A percentile compares a stretch with the other conserved stretches of the same genome.
These are phyloP conservation scores for Batkoa obscura DNA, from an alignment of 371 early-diverging fungal genomes.

Conservation along the genomic window DNA sequence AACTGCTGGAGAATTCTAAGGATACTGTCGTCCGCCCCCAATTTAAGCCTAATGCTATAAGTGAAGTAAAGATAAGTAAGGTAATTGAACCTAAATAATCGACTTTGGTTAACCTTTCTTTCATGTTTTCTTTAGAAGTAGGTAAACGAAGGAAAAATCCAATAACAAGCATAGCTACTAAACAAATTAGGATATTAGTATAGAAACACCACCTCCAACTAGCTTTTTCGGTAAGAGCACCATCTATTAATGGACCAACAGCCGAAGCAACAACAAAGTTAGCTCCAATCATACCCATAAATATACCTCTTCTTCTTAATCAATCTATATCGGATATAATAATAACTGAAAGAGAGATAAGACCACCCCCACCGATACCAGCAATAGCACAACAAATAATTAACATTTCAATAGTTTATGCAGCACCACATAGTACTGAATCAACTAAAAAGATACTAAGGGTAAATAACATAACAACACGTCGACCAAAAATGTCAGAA, in stretches of 20 bases:
- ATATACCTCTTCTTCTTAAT: conserved; percentile 21
- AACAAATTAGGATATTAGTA: conserved; percentile 53
- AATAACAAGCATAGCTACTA: conserved; percentile 25
- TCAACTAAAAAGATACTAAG: conserved; percentile 30
- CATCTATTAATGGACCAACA: conserved; percentile 53
- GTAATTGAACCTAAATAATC: conserved; percentile 3
- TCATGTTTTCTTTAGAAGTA: conserved; percentile 16
- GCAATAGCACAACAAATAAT: conserved; percentile 54
- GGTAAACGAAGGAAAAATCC: conserved; percentile 27
- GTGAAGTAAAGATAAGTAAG: background rate
- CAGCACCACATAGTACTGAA: conserved; percentile 31
- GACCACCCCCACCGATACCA: conserved; percentile 64
- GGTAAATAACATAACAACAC: conserved; percentile 28
- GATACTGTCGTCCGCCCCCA: conserved; percentile 28
- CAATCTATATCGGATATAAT: conserved; percentile 28
- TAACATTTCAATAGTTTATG: conserved; percentile 26
- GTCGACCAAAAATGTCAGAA: conserved; percentile 52
- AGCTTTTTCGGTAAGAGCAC: conserved; percentile 37
- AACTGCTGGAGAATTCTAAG: conserved; percentile 29
- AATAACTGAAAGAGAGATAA: conserved; percentile 41
- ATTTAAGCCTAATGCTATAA: conserved; percentile 5
- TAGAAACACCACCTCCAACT: conserved; percentile 51
- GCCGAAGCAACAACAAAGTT: conserved; percentile 40
- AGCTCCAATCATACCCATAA: conserved; percentile 26
- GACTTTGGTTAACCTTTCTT: conserved; percentile 24